Evolutionary conservation across 805 yeast genomes (phyloP).

Genomic region (Suhomyces vadensis): DNA sequence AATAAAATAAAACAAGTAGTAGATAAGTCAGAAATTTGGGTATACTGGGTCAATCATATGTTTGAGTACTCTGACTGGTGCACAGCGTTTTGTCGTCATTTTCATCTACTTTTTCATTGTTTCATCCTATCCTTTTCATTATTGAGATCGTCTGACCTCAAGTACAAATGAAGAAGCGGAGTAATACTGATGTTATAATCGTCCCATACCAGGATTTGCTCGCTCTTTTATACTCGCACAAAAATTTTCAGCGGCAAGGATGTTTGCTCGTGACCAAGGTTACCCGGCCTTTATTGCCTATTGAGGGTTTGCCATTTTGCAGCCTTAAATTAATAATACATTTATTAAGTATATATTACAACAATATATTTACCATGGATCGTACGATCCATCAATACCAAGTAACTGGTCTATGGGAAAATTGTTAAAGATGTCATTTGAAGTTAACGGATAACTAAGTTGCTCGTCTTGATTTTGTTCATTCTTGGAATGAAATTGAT

Average conservation of each 20-base stretch:
- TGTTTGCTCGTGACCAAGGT: neutral
- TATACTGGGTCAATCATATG: conserved; percentile 46
- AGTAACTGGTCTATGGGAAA: conserved; percentile 10
- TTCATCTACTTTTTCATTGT: conserved; percentile 11
- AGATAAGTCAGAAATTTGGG: conserved; percentile 46
- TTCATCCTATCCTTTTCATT: conserved; percentile 9
- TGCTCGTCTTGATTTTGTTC: neutral
- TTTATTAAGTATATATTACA: neutral
- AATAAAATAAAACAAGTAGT: conserved; percentile 10
- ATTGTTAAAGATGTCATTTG: conserved; percentile 8
- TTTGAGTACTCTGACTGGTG: conserved; percentile 53
- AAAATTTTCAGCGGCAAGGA: conserved; percentile 6
- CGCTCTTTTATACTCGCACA: conserved; percentile 4
- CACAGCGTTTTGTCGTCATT: conserved; percentile 52
- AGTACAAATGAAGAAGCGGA: neutral
- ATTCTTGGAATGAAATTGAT: neutral
- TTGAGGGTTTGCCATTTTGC: conserved; percentile 3
- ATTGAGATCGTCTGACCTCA: conserved; percentile 17
- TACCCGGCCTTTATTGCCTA: neutral
- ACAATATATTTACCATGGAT: conserved; percentile 3
- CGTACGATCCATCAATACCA: conserved; percentile 4
- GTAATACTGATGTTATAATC: neutral
- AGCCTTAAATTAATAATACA: conserved; percentile 1
- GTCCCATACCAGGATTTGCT: neutral
- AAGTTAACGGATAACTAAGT: conserved; percentile 2